These are phyloP conservation scores for Encephalitozoon romaleae DNA, from an alignment of 371 early-diverging fungal species.

Conservation along the genomic window DNA sequence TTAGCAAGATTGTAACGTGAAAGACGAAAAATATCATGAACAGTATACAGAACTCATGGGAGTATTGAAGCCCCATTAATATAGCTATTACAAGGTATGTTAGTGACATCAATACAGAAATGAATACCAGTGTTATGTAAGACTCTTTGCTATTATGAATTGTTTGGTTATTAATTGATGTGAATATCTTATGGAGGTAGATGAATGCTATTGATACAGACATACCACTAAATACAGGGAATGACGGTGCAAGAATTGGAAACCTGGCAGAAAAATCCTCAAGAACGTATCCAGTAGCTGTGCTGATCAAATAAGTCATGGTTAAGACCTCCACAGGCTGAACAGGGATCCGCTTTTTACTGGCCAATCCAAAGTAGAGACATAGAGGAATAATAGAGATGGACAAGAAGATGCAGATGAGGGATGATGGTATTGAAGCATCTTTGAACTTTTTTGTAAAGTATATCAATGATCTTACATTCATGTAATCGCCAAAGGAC, in stretches of 20 bases:
- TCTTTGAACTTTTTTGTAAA: constrained; percentile 28
- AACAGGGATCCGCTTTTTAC: constrained; percentile 35
- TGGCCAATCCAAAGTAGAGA: constrained; percentile 22
- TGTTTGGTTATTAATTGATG: constrained; percentile 23
- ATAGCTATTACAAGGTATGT: constrained; percentile 11
- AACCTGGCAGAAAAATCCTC: constrained; percentile 32
- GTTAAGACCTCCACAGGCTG: constrained; percentile 33
- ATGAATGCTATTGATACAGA: constrained; percentile 43
- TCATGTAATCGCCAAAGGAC: constrained; percentile 52
- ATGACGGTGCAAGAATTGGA: constrained; percentile 32
- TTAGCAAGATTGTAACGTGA: constrained; percentile 33
- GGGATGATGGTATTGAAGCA: background rate
- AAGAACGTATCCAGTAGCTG: constrained; percentile 32
- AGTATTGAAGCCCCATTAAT: background rate
- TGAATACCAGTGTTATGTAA: constrained; percentile 13
- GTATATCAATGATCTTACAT: constrained; percentile 34
- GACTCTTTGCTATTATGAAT: background rate
- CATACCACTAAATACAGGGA: constrained; percentile 50
- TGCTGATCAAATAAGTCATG: constrained; percentile 34
- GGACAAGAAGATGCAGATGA: background rate
- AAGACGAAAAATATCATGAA: constrained; percentile 34
- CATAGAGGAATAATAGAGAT: constrained; percentile 18
- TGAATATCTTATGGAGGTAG: constrained; percentile 40
- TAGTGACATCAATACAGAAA: constrained; percentile 24
- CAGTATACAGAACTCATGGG: constrained; percentile 15